A percentile compares a stretch with the other conserved stretches of the same genome.
These are phyloP conservation scores for Pestalotiopsis sp. DNA, from an alignment of 2,329 filamentous ascomycete species.

Conservation along the genomic window DNA sequence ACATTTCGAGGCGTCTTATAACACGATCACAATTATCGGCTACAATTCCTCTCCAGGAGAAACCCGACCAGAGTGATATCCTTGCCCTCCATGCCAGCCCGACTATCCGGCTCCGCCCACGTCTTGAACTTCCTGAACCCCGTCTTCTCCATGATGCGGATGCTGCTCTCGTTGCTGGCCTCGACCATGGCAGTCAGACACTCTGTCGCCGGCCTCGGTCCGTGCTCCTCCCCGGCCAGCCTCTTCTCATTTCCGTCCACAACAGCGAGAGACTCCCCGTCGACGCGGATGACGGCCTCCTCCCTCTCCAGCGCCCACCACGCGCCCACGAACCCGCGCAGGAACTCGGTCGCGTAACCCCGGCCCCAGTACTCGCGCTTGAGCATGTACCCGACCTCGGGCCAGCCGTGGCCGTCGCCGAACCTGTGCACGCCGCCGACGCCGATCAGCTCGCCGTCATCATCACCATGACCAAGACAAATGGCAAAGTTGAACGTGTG, in stretches of 20 bases:
- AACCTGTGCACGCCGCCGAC: constrained; percentile 46
- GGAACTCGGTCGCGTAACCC: constrained; percentile 60
- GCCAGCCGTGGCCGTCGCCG: constrained; percentile 49
- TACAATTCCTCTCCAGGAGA: neutral
- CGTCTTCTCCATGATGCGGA: constrained; percentile 57
- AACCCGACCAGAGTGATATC: constrained; percentile 1
- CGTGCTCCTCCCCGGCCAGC: constrained; percentile 18
- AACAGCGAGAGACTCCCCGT: constrained; percentile 36
- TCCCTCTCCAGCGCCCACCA: constrained; percentile 55
- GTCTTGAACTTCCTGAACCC: constrained; percentile 54
- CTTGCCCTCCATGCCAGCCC: constrained; percentile 14
- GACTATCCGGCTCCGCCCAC: constrained; percentile 36
- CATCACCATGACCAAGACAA: constrained; percentile 44
- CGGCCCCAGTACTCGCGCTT: constrained; percentile 55
- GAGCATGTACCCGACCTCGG: constrained; percentile 63
- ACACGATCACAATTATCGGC: too few relatives aligned
- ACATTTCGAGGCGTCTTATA: too few relatives aligned
- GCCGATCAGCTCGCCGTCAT: constrained; percentile 51
- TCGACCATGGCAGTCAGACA: constrained; percentile 51
- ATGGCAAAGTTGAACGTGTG: constrained; percentile 62
- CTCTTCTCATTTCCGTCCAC: too few relatives aligned
- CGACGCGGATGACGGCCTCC: constrained; percentile 46
- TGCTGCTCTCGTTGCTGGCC: constrained; percentile 53
- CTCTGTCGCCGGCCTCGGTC: constrained; percentile 38
- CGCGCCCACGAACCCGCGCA: constrained; percentile 46